These are phyloP conservation scores for Takashimella tepidaria DNA, from an alignment of 1,284 basidiomycete species.

Conservation along the genomic window DNA sequence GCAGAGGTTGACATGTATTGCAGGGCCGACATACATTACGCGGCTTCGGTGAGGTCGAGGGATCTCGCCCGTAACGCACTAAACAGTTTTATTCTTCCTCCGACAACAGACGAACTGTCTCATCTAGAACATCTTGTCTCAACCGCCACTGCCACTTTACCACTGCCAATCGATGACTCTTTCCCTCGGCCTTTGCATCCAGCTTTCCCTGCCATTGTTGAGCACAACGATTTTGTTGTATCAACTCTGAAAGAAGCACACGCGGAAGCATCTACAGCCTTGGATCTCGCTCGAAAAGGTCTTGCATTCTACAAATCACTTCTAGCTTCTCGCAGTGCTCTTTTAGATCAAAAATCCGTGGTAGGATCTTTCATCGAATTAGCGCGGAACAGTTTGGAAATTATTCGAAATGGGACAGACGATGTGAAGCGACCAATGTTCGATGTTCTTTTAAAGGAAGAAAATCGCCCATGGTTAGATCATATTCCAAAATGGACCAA, in stretches of 20 bases:
- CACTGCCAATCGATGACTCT: constrained; percentile 2
- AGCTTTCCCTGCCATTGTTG: constrained; percentile 24
- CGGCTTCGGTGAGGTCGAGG: constrained; percentile 9
- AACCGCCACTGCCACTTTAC: background rate
- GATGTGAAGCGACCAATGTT: constrained; percentile 12
- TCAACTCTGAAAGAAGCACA: constrained; percentile 6
- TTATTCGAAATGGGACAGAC: constrained; percentile 5
- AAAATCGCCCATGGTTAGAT: constrained; percentile 11
- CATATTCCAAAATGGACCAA: constrained; percentile 8
- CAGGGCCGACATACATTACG: constrained; percentile 25
- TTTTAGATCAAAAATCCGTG: constrained; percentile 8
- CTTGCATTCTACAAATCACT: constrained; percentile 27
- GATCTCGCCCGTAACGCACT: background rate
- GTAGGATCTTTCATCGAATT: constrained; percentile 8
- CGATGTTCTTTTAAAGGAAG: constrained; percentile 1
- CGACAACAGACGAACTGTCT: constrained; percentile 1
- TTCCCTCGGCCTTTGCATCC: constrained; percentile 29
- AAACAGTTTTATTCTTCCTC: constrained; percentile 11
- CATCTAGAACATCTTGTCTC: background rate
- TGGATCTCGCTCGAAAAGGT: constrained; percentile 12
- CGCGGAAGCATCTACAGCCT: constrained; percentile 7
- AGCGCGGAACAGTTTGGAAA: background rate
- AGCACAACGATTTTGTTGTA: constrained; percentile 18
- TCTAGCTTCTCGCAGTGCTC: constrained; percentile 9
- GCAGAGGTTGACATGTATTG: constrained; percentile 2